Base-by-base conservation (phyloP, 2,329 filamentous ascomycete species). In the Ophiocordyceps camponoti-leonardi region DNA sequence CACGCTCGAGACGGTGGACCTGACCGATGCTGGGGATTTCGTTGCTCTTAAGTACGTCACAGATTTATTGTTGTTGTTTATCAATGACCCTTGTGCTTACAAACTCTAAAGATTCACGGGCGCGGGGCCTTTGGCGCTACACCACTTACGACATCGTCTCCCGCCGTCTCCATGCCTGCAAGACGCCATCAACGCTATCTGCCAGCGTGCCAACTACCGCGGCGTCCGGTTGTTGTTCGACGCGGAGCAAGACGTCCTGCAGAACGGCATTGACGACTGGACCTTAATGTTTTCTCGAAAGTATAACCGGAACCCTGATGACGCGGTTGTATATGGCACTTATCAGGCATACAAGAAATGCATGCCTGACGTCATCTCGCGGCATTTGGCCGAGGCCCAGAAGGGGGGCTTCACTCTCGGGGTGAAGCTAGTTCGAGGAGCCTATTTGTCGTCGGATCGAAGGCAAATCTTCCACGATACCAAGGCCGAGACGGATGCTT, bases 211-310 rank as follows among this genome's bases (percentile, higher is more conserved):
- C 0, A 71, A 75, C 2, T 66, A 74, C 35, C 77, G 80, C 44
- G 77, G 80, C 22, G 77, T 94, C 3, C 73, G 77, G 3, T 71
- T 95, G 1, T 74, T 94, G 2, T 86, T 94, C 50, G 86, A 93
- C 50, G 88, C 86, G 1, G 88, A 95, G 63, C 86, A 94, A 61
- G 79, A 81, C 47, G 72, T 75, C 46, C 73, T 92, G 28, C 85
- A 94, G 63, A 67, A 73, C 6, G 86, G 86, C 8, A 90, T 93
- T 49, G 81, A 92, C 58, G 73, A 77, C 52, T 90, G 86, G 82
- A 85, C 81, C 6, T 62, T 92, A 44, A 65, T 72, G n/a, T 81
- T 86, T 53, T 84, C 87, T 67, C 74, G 76, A 53, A 77, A 75
- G 57, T 88, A 84, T 67, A 93, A 93, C 65, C 73, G 67, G 49